Evolutionary conservation across 306 rosid species (phyloP), one percentile per base, ranked within the genome.

Genomic region (Fragaria ananassa): DNA sequence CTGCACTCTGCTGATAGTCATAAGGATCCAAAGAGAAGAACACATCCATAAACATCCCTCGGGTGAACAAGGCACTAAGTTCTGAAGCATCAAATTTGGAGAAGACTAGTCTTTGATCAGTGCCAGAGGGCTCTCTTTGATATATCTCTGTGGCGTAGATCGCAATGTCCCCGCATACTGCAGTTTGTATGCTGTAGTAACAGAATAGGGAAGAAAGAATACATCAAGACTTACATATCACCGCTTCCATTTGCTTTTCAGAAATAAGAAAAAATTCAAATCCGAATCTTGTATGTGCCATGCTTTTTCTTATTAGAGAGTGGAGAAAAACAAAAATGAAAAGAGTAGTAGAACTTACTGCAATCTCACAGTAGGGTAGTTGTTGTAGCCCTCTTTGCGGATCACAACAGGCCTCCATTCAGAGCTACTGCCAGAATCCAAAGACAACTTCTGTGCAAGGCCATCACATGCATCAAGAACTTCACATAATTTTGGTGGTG

Each of bases 1-100:
- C 99, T 68, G 99, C 98, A 73, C 79, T 85, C 84, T 92, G 96
- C 79, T 83, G 91, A 86, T 85, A 91, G 76, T 96, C 96, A 39
- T 96, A 96, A 13, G 82, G 79, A 77, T 92, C 96, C 79, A 96
- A 83, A 80, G 97, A 89, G 83, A 96, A 89, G 79, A 85, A 81
- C 45, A 96, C 94, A 85, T 96, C 99, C 57, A 96, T 72, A 64
- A 80, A 82, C 71, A 83, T 84, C 74, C 94, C 97, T 1, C 89
- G 88, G 45, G 73, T 75, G 82, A 96, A 87, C 83, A 96, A 74
- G 62, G 88, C 62, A 54, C 72, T 82, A 14, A 92, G 93, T 79
- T 91, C 99, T 61, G 85, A 86, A 15, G 96, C 87, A 34, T 92
- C 96, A 25, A 85, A 91, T 79, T 85, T 86, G 47, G 93, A 85